Evolutionary conservation across 2,329 filamentous ascomycete genomes (phyloP), one percentile per base, ranked within the genome.

Genomic region (Cadophora gregata): DNA sequence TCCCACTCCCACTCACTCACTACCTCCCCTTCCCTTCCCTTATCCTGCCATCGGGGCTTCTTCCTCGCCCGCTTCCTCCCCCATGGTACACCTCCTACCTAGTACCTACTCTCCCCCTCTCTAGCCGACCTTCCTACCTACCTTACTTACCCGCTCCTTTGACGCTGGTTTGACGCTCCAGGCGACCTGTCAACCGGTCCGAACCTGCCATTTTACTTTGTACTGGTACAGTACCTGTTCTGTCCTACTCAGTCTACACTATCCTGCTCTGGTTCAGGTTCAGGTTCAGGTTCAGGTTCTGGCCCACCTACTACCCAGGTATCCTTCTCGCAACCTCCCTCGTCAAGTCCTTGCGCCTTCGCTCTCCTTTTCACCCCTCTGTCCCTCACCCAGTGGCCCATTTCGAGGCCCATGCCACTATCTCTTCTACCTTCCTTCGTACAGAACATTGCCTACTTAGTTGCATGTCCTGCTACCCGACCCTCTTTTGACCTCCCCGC

Each of bases 401-500:
- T 48, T 45, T 56, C 61, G 45, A 47, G 58, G 25, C 58, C 58
- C 45, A 47, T 47, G 3, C 58, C 29, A 6, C 19, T 55, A 27
- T 7, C 31, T 24, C n/a, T 42, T 42, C 33, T 38, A 14, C 55
- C 8, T 56, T 19, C n/a, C 31, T 38, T 19, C n/a, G n/a, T 38
- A 25, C 55, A 31, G 42, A 53, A 29, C 47, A 51, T 36, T 58
- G 21, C 55, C 29, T 36, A 36, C 64, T 53, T 47, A 47, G 42
- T 50, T 33, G 27, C 55, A 58, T 36, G 21, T 38, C 59, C 36
- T 27, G 38, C 33, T 50, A 48, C 21, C 48, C 60, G 65, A 16
- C 58, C 55, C 63, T 48, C 59, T 68, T 67, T 67, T 68, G 68
- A 69, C 70, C 68, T 69, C 64, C 60, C 67, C 66, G 68, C 66